Base-by-base conservation (phyloP, 2,329 filamentous ascomycete species). In the Biscogniauxia marginata region DNA sequence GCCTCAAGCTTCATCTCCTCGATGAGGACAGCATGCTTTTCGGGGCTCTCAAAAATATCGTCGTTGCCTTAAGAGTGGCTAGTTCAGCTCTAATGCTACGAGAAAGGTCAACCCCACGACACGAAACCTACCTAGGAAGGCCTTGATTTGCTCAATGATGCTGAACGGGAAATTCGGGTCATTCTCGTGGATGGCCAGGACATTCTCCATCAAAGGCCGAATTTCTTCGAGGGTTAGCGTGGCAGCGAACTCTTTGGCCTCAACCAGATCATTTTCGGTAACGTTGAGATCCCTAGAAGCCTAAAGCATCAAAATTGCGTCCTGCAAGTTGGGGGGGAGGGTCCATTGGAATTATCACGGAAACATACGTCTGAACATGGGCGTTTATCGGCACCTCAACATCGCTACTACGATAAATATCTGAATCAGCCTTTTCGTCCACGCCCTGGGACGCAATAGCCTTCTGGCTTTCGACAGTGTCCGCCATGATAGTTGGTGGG, bases 141-240 rank as follows among this genome's bases (percentile, higher is more conserved):
- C 63, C 19, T 71, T 66, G n/a, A 79, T 74, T 16, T 71, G 72
- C 9, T 74, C 63, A 20, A 80, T 66, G 34, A 77, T 69, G 5
- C 67, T 58, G 22, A 71, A 66, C 0, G 77, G 75, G 53, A 81
- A 81, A 67, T 81, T 81, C 30, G 76, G 77, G 52, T 80, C 78
- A 23, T 73, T 68, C 44, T 75, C 71, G 59, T 80, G 74, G 20
- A 78, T 73, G 7, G 70, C 62, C 18, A 79, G 59, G 7, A 79
- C 73, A 19, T 74, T 71, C 20, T 62, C 61, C 70, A 75, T 70
- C 62, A 74, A 65, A 7, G 64, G 56, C 25, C 60, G 60, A 39
- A 67, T 45, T 21, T 68, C 65, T 20, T 59, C 64, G 45, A 68
- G 58, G 4, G 58, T 63, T 21, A 66, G 56, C 16, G 52, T 57